Base-by-base conservation (phyloP, 352 stramenopile genomes). In the Globisporangium echinulatum region DNA sequence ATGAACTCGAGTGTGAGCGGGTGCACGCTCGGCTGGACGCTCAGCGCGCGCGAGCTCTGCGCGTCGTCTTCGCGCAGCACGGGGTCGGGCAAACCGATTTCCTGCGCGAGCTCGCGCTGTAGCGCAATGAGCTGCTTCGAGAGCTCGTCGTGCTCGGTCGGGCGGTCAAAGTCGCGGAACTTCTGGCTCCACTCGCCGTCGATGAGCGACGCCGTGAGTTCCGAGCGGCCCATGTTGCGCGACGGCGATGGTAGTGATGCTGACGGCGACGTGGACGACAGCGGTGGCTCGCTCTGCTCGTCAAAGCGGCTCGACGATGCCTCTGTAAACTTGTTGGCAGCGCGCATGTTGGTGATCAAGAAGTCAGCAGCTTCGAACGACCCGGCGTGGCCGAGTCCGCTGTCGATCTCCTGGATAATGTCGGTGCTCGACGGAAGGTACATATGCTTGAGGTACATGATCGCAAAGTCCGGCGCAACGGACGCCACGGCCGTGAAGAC, bases 351-450 rank as follows among this genome's bases (percentile, higher is more conserved):
- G 5, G 58, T 39, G 4, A 70, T 58, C 37, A 51, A 62, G 59
- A 68, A 70, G 33, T 70, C 64, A 0, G 47, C 44, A 33, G 59
- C 51, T 40, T 64, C 40, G 15, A 55, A 49, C 19, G 49, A 56
- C 11, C 50, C 48, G 5, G 39, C 33, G 15, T 87, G 73, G 0
- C 75, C 77, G 0, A 94, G 44, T 0, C 82, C 78, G 15, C 75
- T 87, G 47, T 94, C 85, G 55, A 94, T 94, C 44, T 94, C 85
- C 39, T 87, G 66, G 39, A 94, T 92, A 46, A 94, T 94, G 38
- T 90, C 82, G 57, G 85, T 84, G 56, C 84, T 90, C 1, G 82
- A 86, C 4, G 85, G 83, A 50, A 94, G 61, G 38, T 93, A 92
- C 83, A 92, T 94, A 58, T 89, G 79, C 54, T 77, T 81, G 39